phyloP scores from a whole-genome alignment of 2,329 filamentous ascomycete species.

The Juglanconis juglandina region DNA sequence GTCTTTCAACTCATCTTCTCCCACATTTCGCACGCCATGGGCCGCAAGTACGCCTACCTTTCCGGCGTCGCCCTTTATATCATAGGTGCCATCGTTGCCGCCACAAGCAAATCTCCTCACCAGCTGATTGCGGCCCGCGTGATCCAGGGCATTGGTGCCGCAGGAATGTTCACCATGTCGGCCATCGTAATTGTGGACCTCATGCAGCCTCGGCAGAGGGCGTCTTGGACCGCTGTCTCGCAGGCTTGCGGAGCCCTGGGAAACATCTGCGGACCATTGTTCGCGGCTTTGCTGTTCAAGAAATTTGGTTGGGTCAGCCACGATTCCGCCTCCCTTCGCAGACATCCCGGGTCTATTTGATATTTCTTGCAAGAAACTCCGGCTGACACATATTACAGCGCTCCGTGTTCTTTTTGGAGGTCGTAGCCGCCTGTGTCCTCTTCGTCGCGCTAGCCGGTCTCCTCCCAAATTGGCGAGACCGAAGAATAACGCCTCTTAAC shows the following conservation, averaged over 20 bases:
- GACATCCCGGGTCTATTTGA: background rate
- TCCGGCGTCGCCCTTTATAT: constrained; percentile 15
- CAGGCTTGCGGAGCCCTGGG: constrained; percentile 13
- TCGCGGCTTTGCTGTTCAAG: background rate
- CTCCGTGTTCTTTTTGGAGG: constrained; percentile 9
- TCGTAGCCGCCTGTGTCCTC: background rate
- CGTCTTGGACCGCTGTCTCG: constrained; percentile 9
- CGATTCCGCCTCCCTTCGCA: background rate
- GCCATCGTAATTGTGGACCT: constrained; percentile 16
- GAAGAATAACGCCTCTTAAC: background rate
- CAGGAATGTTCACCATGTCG: constrained; percentile 17
- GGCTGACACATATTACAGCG: background rate
- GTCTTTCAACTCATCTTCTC: constrained; percentile 25
- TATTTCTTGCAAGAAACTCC: background rate
- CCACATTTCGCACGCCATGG: constrained; percentile 22
- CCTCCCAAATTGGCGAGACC: constrained; percentile 1
- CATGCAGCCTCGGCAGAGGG: constrained; percentile 12
- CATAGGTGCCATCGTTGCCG: constrained; percentile 18
- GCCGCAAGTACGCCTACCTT: constrained; percentile 22
- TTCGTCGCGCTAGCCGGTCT: background rate
- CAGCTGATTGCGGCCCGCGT: constrained; percentile 7
- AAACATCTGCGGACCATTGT: constrained; percentile 14
- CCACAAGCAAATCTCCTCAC: background rate
- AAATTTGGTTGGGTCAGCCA: constrained; percentile 8
- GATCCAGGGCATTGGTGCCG: constrained; percentile 13